A percentile compares a stretch with the other conserved stretches of the same genome.
These are phyloP conservation scores for Diplodia seriata DNA, from an alignment of 2,329 filamentous ascomycete species.

Conservation along the genomic window DNA sequence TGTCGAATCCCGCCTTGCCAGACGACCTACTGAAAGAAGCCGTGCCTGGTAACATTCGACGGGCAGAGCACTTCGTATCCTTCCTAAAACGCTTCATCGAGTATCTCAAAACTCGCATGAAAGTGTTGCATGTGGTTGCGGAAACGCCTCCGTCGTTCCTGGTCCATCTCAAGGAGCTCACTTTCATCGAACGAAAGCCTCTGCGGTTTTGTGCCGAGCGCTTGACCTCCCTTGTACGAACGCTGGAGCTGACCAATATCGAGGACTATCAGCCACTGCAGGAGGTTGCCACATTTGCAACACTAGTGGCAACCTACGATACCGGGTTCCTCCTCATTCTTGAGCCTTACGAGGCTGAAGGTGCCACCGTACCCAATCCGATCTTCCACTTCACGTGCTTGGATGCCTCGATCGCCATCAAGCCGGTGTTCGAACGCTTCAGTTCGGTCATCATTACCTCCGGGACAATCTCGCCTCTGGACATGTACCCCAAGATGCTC, in stretches of 20 bases:
- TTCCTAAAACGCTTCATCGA: slow-evolving; percentile 98
- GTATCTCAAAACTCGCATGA: slow-evolving; percentile 98
- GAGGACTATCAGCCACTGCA: slow-evolving; percentile 97
- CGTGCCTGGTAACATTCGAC: slow-evolving; percentile 92
- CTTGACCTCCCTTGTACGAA: slow-evolving; percentile 90
- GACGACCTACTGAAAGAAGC: slow-evolving; percentile 95
- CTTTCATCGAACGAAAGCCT: slow-evolving; percentile 97
- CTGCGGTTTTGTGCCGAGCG: slow-evolving; percentile 93
- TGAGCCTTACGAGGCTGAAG: slow-evolving; percentile 96
- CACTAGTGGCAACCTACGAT: slow-evolving; percentile 93
- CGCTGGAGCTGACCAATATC: slow-evolving; percentile 93
- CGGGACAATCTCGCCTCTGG: slow-evolving; percentile 92
- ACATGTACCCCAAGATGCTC: slow-evolving; percentile 99
- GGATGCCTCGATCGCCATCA: slow-evolving; percentile 97
- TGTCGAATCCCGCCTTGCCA: slow-evolving; percentile 92
- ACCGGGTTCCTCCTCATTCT: slow-evolving; percentile 94
- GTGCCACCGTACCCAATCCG: slow-evolving; percentile 92
- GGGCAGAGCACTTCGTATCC: slow-evolving; percentile 93
- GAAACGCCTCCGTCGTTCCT: slow-evolving; percentile 96
- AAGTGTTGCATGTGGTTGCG: slow-evolving; percentile 94
- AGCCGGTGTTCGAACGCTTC: slow-evolving; percentile 96
- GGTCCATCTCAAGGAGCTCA: slow-evolving; percentile 89
- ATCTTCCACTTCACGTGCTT: slow-evolving; percentile 97
- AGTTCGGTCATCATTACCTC: slow-evolving; percentile 98
- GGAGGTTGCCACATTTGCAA: slow-evolving; percentile 97